Conservation (phyloP, 176 grass and related monocot species). For the Oryza glumipatula region DNA sequence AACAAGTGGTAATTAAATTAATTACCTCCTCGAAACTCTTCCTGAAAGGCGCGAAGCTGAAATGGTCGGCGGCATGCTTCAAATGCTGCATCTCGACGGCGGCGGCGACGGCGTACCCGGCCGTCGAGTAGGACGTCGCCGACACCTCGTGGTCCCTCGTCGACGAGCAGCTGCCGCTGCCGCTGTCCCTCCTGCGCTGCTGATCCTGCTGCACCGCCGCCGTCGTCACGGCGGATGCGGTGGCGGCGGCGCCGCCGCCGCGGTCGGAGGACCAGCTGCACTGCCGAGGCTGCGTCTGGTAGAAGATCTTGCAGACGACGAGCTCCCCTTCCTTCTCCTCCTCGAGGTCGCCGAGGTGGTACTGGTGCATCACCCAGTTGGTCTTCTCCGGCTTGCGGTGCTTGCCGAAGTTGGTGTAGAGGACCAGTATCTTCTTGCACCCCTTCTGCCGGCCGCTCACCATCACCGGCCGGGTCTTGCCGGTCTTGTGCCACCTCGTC, state of each 20-base stretch:
- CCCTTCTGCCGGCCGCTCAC: slow-evolving; percentile 81
- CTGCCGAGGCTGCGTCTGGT: slow-evolving; percentile 97
- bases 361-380: slow-evolving; percentile 99
- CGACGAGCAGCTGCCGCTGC: slow-evolving; percentile 85
- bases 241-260: slow-evolving; percentile 5
- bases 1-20: not conserved
- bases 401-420: slow-evolving; percentile 99
- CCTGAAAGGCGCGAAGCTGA: slow-evolving; percentile 83
- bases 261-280: slow-evolving; percentile 73
- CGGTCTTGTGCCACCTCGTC: slow-evolving; percentile 99
- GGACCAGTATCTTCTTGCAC: slow-evolving; percentile 98
- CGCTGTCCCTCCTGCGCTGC: slow-evolving; percentile 76
- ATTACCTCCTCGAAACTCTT: slow-evolving; percentile 90
- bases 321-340: slow-evolving; percentile 99
- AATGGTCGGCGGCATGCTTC: slow-evolving; percentile 74
- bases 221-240: not conserved
- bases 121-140: slow-evolving; percentile 31
- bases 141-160: slow-evolving; percentile 79
- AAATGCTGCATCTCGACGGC: slow-evolving; percentile 71
- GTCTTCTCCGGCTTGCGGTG: slow-evolving; percentile 97
- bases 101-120: slow-evolving; percentile 50
- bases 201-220: slow-evolving; percentile 41
- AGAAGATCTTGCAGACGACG: slow-evolving; percentile 97
- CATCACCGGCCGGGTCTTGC: slow-evolving; percentile 94
- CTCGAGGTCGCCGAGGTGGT: slow-evolving; percentile 93